phyloP scores from a whole-genome alignment of 1,284 basidiomycete genomes.

The Exobasidium cylindrosporum region DNA sequence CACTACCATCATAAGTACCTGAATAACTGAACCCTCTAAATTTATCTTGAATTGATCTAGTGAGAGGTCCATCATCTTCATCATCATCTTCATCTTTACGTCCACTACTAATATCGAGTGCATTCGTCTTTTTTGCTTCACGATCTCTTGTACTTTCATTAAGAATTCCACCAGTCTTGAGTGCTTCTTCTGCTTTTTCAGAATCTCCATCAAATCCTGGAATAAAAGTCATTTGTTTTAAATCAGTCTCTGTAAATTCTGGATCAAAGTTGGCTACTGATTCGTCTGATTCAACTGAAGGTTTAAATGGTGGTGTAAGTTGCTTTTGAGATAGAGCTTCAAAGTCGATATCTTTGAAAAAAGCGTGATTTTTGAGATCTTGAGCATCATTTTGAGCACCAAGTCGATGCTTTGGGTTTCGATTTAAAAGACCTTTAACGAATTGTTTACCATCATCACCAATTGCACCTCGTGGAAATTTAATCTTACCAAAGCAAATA shows the following conservation, averaged over 20 bases:
- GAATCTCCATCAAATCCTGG: constrained; percentile 40
- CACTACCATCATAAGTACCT: constrained; percentile 47
- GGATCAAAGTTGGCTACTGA: constrained; percentile 96
- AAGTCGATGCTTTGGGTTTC: constrained; percentile 93
- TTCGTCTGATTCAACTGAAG: constrained; percentile 95
- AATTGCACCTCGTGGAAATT: constrained; percentile 95
- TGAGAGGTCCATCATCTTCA: constrained; percentile 32
- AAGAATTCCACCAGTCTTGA: constrained; percentile 1
- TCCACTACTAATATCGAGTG: background rate
- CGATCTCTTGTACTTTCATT: constrained; percentile 17
- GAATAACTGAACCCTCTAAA: constrained; percentile 53
- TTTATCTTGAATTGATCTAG: constrained; percentile 51
- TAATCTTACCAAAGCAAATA: constrained; percentile 94
- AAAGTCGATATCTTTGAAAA: constrained; percentile 75
- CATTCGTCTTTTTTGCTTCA: background rate
- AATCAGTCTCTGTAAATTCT: constrained; percentile 86
- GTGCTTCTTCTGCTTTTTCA: background rate
- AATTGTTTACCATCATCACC: constrained; percentile 98
- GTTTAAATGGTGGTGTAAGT: constrained; percentile 95
- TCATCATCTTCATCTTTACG: constrained; percentile 24
- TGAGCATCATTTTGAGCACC: constrained; percentile 85
- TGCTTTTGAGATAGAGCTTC: constrained; percentile 73
- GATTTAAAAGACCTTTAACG: constrained; percentile 94
- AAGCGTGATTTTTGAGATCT: constrained; percentile 93
- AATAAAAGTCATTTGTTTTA: constrained; percentile 57